Base-by-base conservation (phyloP, 179 eudicot genomes). In the Spergularia azorica region DNA sequence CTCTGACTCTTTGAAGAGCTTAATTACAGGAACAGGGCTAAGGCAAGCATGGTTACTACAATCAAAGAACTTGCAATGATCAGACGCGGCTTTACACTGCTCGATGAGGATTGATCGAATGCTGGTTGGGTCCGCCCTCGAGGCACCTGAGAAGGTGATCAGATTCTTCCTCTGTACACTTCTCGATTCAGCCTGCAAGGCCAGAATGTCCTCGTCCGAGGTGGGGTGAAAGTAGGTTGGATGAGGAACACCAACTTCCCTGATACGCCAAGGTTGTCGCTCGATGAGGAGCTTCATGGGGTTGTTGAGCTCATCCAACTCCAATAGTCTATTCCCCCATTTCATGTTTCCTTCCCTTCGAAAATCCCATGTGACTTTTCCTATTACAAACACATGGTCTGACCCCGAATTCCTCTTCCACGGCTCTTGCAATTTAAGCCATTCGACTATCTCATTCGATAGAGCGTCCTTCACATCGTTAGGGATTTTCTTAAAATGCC, bases 301-400 rank as follows among this genome's bases (percentile, higher is more conserved):
- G 79, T 88, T 89, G 20, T 88, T 87, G 79, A 88, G 80, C 76
- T 85, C 86, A 10, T 84, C 88, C 1, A 84, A 87, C 63, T 82
- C 84, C 39, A 93, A 68, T 0, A 93, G 70, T 36, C 75, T 84
- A 68, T 80, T 87, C 38, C 97, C 97, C 96, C 97, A 91, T 0
- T 85, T 26, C 0, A 81, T 71, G 1, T 71, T 58, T 2, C 54
- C 73, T 2, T 59, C 12, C 46, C 97, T 84, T 7, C 96, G 75
- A 63, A 93, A 93, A 75, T 93, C 97, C 95, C 96, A 93, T 1
- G 96, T 82, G 76, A 93, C 83, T 75, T 91, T 89, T 2, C 97
- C 97, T 68, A 91, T 14, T 55, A 91, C 91, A 54, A 93, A 87
- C 14, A 88, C 88, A 73, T 91, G 97, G 68, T 92, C 97, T 51